Base-by-base conservation (phyloP, 306 rosid genomes). In the Prinsepia uniflora region DNA sequence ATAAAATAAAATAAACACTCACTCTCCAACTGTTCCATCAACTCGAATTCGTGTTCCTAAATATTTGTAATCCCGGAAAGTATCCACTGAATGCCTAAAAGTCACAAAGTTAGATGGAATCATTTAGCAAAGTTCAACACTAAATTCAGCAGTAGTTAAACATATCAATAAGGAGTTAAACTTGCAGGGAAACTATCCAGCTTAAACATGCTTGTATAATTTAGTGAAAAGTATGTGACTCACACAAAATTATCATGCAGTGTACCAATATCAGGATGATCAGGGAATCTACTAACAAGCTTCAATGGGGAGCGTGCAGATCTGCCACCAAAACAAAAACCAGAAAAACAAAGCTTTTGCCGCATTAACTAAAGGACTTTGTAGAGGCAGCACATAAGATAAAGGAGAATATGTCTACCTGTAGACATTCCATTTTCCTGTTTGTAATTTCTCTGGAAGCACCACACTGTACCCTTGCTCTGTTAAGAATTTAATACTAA, bases 11-110 rank as follows among this genome's bases (percentile, higher is more conserved):
- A 73, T 24, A 49, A 56, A 68, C 49, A 83, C 97, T 80, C 81
- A 94, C 99, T 94, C 97, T 73, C 99, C 97, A 78, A 91, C 92
- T 6, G 97, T 87, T 77, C 99, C 99, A 79, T 94, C 97, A n/a
- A 80, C 86, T 2, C 96, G 92, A 71, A 89, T 68, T 39, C 99
- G 90, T 55, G 99, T 91, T 84, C 99, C 99, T 49, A 94, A 80
- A 75, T 94, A 94, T 77, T 87, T 91, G 86, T 87, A 87, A 76
- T 94, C 99, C 58, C 87, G 85, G 70, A 84, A 94, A 67, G 88
- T 84, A 19, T 89, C 95, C 76, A 86, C 89, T 48, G 99, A 54
- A n/a, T 54, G 97, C 88, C 99, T 95, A 81, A 63, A 46, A 78
- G 75, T 75, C 73, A 78, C 56, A 73, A 73, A 73, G 79, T 75